These are phyloP conservation scores for Termitomyces bulborhizus DNA, from an alignment of 768 basidiomycete species.

Conservation along the genomic window DNA sequence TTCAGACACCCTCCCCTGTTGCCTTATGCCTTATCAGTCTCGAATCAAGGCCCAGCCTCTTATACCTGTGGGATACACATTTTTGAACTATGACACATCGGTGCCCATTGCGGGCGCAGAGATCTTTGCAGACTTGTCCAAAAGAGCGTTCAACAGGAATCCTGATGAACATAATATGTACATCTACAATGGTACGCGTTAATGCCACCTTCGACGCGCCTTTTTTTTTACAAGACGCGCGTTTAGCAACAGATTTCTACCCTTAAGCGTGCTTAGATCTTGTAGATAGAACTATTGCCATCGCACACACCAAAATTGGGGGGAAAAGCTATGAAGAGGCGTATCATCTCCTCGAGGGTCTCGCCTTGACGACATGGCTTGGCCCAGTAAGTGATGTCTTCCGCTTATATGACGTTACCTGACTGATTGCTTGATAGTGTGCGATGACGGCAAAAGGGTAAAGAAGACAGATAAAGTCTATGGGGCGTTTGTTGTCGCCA, in stretches of 20 bases:
- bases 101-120: conserved; percentile 23
- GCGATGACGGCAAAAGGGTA: conserved; percentile 26
- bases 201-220: not conserved
- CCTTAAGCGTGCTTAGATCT: conserved; percentile 27
- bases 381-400: conserved; percentile 22
- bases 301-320: conserved; percentile 23
- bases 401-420: too few species aligned
- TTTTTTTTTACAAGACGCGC: not conserved
- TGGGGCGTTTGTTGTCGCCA: conserved; percentile 25
- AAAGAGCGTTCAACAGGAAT: conserved; percentile 24
- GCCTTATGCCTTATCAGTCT: conserved; percentile 6
- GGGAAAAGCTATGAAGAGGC: conserved; percentile 28
- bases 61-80: conserved; percentile 27
- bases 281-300: conserved; percentile 25
- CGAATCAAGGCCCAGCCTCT: not conserved
- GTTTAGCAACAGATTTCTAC: conserved; percentile 22
- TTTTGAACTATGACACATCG: conserved; percentile 22
- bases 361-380: conserved; percentile 24
- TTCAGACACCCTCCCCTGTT: conserved; percentile 8
- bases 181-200: conserved; percentile 25
- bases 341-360: conserved; percentile 25
- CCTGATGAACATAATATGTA: conserved; percentile 28
- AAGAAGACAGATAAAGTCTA: conserved; percentile 24
- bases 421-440: conserved; percentile 16
- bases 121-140: conserved; percentile 20